Evolutionary conservation across 345 rosid species (phyloP).

Genomic region (Cardamine chenopodiifolia): DNA sequence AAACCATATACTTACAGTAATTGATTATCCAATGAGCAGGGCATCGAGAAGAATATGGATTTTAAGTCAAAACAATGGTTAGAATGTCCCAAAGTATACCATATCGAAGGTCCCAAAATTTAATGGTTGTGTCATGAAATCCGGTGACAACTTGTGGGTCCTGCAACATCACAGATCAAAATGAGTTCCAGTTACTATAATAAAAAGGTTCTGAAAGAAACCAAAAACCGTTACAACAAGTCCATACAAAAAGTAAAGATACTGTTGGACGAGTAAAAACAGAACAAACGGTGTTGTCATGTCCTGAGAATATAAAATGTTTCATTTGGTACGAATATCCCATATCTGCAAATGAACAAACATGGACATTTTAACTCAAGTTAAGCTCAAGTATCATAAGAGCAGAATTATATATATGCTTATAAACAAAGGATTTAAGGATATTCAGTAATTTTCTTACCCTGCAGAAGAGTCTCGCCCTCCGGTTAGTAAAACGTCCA

Average conservation of each 20-base stretch:
- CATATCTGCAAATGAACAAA: constrained; percentile 68
- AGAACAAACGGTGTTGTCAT: constrained; percentile 95
- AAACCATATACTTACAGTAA: constrained; percentile 12
- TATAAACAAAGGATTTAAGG: background rate
- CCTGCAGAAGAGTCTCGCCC: constrained; percentile 99
- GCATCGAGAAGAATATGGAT: background rate
- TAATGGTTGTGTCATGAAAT: constrained; percentile 92
- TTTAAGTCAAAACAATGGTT: background rate
- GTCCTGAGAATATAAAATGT: constrained; percentile 90
- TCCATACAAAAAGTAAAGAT: constrained; percentile 24
- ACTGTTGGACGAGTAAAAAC: constrained; percentile 93
- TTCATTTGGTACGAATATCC: constrained; percentile 98
- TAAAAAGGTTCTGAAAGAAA: background rate
- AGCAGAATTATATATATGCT: background rate
- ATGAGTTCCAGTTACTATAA: constrained; percentile 1
- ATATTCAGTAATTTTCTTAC: constrained; percentile 47
- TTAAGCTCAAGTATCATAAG: constrained; percentile 7
- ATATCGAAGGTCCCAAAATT: constrained; percentile 97
- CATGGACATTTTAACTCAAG: constrained; percentile 33
- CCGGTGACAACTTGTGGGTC: constrained; percentile 99
- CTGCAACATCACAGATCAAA: constrained; percentile 49
- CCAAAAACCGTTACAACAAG: background rate
- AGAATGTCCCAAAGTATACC: constrained; percentile 53
- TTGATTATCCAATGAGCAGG: background rate
- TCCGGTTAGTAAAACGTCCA: constrained; percentile 87